Evolutionary conservation across 2,329 filamentous ascomycete genomes (phyloP).

Genomic region (Xylaria sp.): DNA sequence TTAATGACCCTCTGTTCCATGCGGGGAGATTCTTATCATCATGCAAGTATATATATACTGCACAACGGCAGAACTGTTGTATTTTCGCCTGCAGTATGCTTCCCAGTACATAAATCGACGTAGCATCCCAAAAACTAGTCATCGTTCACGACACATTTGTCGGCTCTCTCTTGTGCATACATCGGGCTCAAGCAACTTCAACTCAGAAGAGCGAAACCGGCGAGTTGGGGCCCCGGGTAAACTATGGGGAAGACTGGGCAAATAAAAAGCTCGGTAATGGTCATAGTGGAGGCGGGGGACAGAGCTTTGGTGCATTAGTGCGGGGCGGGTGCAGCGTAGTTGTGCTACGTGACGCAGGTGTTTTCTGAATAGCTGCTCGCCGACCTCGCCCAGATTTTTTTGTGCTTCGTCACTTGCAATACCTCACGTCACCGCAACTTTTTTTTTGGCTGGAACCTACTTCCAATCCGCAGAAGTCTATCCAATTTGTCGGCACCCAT

Average conservation of each 20-base stretch:
- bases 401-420: not conserved
- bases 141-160: too few relatives aligned
- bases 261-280: slow-evolving; percentile 32
- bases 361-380: slow-evolving; percentile 24
- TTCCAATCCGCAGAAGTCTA: not conserved
- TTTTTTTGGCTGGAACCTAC: not conserved
- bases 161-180: too few relatives aligned
- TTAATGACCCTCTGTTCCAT: too few relatives aligned
- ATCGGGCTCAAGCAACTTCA: too few relatives aligned
- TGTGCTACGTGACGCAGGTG: too few relatives aligned
- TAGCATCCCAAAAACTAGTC: too few relatives aligned
- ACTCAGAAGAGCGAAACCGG: too few relatives aligned
- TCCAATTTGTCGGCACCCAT: not conserved
- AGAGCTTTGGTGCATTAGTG: slow-evolving; percentile 16
- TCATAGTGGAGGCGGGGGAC: slow-evolving; percentile 11
- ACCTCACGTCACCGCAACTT: slow-evolving; percentile 22
- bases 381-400: slow-evolving; percentile 39
- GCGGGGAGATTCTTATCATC: too few relatives aligned
- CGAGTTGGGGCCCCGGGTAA: not conserved
- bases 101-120: too few relatives aligned
- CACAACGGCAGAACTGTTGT: too few relatives aligned
- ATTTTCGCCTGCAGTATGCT: too few relatives aligned
- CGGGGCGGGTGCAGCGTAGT: not conserved
- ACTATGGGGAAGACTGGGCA: slow-evolving; percentile 11
- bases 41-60: too few relatives aligned